Evolutionary conservation across 106 monocot genomes (phyloP).

Genomic region (Dendrobium officinale): DNA sequence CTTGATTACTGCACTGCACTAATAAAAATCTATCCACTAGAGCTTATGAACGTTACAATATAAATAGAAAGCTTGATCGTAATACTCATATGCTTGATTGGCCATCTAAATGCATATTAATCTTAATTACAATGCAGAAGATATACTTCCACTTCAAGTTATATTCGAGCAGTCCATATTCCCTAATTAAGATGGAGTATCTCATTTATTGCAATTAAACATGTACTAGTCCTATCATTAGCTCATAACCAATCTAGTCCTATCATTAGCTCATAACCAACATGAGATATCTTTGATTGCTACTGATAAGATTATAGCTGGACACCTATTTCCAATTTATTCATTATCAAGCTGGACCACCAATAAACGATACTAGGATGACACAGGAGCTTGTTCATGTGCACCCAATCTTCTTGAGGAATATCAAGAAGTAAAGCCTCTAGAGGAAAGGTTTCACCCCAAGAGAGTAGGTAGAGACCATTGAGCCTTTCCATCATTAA

Average conservation of each 20-base stretch:
- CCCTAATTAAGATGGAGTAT: not conserved
- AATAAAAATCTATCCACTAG: no score
- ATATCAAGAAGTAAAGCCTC: not conserved
- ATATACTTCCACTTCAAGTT: no score
- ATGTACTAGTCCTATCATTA: not conserved
- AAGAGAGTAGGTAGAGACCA: not conserved
- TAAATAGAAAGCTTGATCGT: no score
- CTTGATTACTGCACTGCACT: no score
- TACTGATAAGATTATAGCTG: not conserved
- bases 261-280: not conserved
- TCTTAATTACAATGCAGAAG: no score
- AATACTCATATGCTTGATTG: no score
- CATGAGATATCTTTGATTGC: not conserved
- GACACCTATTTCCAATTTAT: not conserved
- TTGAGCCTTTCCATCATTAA: not conserved
- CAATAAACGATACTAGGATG: not conserved
- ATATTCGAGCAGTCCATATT: no score
- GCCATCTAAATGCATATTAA: no score
- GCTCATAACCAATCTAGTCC: not conserved
- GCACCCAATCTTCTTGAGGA: not conserved
- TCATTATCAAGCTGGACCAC: not conserved
- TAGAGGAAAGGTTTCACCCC: not conserved
- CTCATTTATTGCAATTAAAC: not conserved
- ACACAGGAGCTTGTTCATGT: not conserved
- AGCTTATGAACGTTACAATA: no score